Percentiles rank a stretch among this genome's conserved stretches.
These are phyloP conservation scores for Diversispora epigaea DNA, from an alignment of 192 early-diverging fungal species.

Conservation along the genomic window DNA sequence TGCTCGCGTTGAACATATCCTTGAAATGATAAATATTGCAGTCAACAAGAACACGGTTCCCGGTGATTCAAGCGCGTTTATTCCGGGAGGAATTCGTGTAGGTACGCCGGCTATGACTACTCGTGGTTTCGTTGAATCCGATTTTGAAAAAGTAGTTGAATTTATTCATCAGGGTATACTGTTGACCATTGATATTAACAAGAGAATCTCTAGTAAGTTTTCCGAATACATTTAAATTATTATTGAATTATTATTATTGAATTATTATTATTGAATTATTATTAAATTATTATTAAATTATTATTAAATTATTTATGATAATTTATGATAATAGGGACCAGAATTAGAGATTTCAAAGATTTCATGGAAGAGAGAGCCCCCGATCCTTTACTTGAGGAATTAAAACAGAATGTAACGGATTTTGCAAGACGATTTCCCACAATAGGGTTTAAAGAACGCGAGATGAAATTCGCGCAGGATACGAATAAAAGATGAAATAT, in stretches of 20 bases:
- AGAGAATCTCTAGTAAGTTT: conserved; percentile 57
- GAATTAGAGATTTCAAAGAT: conserved; percentile 90
- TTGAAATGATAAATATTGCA: conserved; percentile 96
- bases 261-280: background rate
- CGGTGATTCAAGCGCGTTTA: conserved; percentile 90
- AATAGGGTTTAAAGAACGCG: conserved; percentile 74
- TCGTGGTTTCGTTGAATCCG: conserved; percentile 80
- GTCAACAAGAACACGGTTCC: conserved; percentile 99
- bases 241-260: background rate
- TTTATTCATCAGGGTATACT: conserved; percentile 88
- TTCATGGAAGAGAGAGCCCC: conserved; percentile 66
- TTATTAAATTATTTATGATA: too few species aligned
- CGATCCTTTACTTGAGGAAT: conserved; percentile 59
- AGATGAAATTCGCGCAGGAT: conserved; percentile 54
- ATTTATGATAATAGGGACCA: conserved; percentile 47
- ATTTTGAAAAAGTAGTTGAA: conserved; percentile 83
- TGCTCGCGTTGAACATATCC: conserved; percentile 90
- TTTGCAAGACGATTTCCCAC: conserved; percentile 89
- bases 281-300: background rate
- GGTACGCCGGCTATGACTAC: conserved; percentile 98
- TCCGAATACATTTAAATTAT: background rate
- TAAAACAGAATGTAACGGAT: conserved; percentile 78
- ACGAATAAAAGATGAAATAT: background rate
- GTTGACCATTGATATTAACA: conserved; percentile 72
- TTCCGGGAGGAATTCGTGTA: conserved; percentile 91